phyloP scores from a whole-genome alignment of 1,284 basidiomycete genomes.

The Ustilago cynodontis region DNA sequence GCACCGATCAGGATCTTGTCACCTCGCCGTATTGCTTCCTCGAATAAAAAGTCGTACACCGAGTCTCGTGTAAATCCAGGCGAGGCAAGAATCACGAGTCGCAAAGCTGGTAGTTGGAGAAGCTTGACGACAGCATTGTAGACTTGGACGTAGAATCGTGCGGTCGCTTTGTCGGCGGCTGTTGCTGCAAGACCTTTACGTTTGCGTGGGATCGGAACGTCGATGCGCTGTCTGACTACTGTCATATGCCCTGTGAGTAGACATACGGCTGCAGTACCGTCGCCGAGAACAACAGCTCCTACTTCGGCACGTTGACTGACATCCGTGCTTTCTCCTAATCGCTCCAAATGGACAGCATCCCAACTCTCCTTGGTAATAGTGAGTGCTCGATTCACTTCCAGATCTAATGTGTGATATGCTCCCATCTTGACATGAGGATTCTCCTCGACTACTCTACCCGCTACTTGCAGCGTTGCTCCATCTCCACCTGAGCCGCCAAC shows the following conservation, averaged over 20 bases:
- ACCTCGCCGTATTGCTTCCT: constrained; percentile 74
- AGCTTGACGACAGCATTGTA: constrained; percentile 90
- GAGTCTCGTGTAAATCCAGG: constrained; percentile 95
- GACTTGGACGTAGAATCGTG: constrained; percentile 83
- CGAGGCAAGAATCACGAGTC: constrained; percentile 93
- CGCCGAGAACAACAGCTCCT: constrained; percentile 94
- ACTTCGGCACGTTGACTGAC: constrained; percentile 96
- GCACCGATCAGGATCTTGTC: constrained; percentile 81
- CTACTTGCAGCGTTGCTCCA: constrained; percentile 79
- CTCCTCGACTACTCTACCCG: constrained; percentile 89
- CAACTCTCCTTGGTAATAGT: constrained; percentile 89
- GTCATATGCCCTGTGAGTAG: constrained; percentile 97
- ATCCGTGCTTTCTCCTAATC: constrained; percentile 87
- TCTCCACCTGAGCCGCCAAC: constrained; percentile 54
- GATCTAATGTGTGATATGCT: constrained; percentile 93
- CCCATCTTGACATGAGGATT: constrained; percentile 93
- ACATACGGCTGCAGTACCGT: constrained; percentile 90
- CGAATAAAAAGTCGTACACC: constrained; percentile 79
- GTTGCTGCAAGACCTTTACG: constrained; percentile 65
- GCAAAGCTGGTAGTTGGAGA: constrained; percentile 84
- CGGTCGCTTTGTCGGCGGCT: constrained; percentile 58
- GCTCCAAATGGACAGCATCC: constrained; percentile 87
- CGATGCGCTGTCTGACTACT: constrained; percentile 89
- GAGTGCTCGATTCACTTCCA: constrained; percentile 91
- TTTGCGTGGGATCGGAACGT: constrained; percentile 90